These are phyloP conservation scores for Mytilinidion resinicola DNA, from an alignment of 495 filamentous ascomycete species.

Conservation along the genomic window DNA sequence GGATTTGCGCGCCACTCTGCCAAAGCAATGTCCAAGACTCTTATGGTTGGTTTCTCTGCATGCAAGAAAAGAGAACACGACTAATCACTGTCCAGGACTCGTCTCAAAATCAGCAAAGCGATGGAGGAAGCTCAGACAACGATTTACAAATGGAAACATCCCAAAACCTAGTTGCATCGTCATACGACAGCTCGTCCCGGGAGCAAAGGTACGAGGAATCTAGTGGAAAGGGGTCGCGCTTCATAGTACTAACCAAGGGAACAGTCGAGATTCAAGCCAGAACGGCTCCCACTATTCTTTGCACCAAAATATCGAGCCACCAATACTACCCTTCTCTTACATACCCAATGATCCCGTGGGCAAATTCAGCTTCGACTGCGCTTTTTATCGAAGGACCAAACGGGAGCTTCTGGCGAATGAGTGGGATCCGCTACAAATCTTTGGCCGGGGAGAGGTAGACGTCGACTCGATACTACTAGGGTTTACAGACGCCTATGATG, in stretches of 20 bases:
- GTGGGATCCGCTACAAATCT: conserved; percentile 22
- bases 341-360: background rate
- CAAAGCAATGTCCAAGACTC: conserved; percentile 21
- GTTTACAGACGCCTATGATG: conserved; percentile 16
- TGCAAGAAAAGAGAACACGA: background rate
- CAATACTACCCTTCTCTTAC: background rate
- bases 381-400: conserved; percentile 20
- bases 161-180: conserved; percentile 13
- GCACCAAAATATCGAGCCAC: background rate
- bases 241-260: conserved; percentile 2
- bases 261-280: conserved; percentile 15
- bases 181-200: conserved; percentile 20
- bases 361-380: conserved; percentile 26
- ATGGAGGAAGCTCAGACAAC: background rate
- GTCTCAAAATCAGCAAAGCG: background rate
- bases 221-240: background rate
- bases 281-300: conserved; percentile 2
- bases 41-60: conserved; percentile 5
- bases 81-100: background rate
- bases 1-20: conserved; percentile 21
- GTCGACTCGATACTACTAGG: conserved; percentile 21
- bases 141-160: conserved; percentile 3
- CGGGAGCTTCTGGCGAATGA: conserved; percentile 19
- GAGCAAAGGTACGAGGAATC: conserved; percentile 12
- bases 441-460: conserved; percentile 19